Conservation (phyloP, 2,329 filamentous ascomycete genomes). For the Microsporum canis region DNA sequence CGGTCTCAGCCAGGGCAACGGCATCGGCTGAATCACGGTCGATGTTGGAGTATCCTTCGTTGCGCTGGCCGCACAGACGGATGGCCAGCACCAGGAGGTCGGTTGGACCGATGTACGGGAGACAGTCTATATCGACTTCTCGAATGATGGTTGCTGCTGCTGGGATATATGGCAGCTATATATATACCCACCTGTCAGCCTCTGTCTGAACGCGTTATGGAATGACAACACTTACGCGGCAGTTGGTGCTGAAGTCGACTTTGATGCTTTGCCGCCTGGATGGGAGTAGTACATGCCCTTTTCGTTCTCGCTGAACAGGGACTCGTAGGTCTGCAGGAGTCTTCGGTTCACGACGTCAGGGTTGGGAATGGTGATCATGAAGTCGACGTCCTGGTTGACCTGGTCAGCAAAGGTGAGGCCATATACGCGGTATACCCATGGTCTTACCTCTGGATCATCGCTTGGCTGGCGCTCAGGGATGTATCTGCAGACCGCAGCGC, state of each 20-base stretch:
- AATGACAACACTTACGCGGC: conserved; percentile 5
- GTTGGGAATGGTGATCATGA: conserved; percentile 8
- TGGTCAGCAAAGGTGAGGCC: background rate
- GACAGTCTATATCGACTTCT: background rate
- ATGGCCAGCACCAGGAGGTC: conserved; percentile 10
- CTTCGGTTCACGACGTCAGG: conserved; percentile 5
- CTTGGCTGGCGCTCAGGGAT: background rate
- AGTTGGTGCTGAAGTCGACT: conserved; percentile 10
- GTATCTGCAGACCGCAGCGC: background rate
- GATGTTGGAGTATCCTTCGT: background rate
- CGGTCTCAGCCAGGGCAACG: background rate
- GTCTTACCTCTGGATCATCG: background rate
- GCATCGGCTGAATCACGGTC: background rate
- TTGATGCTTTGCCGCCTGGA: conserved; percentile 5
- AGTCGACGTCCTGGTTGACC: conserved; percentile 7
- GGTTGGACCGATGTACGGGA: conserved; percentile 7
- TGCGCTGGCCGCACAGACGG: conserved; percentile 7
- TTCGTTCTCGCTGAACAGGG: conserved; percentile 4
- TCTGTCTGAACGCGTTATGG: background rate
- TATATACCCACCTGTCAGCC: background rate
- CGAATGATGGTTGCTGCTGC: conserved; percentile 3
- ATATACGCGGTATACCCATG: background rate
- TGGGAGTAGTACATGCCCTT: conserved; percentile 4
- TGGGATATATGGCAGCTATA: conserved; percentile 8
- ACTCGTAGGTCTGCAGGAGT: conserved; percentile 4